A percentile compares a stretch with the other conserved stretches of the same genome.
Evolutionary conservation across 768 basidiomycete species (phyloP).

Genomic region (Calocybe cyanea): DNA sequence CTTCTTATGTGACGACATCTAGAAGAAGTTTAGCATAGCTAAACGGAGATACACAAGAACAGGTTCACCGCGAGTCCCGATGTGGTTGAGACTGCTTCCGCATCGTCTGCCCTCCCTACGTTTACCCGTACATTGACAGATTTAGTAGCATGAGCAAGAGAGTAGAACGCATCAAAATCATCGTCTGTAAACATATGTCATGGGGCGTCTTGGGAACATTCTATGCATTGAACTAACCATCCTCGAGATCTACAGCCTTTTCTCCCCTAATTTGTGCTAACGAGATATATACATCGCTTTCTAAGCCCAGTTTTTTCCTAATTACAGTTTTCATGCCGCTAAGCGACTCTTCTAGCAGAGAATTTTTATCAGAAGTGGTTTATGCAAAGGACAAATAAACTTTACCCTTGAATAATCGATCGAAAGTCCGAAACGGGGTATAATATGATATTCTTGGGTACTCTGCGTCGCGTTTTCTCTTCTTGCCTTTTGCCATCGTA

Average conservation of each 20-base stretch:
- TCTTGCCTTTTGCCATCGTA: conserved; percentile 35
- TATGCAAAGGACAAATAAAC: neutral
- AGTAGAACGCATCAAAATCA: conserved; percentile 72
- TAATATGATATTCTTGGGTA: conserved; percentile 43
- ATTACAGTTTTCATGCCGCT: conserved; percentile 54
- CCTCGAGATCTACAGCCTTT: conserved; percentile 63
- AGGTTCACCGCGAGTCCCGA: neutral
- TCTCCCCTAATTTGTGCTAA: conserved; percentile 54
- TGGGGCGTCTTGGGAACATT: neutral
- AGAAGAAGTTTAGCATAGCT: too few relatives aligned
- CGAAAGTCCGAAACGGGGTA: conserved; percentile 40
- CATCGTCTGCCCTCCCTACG: conserved; percentile 18
- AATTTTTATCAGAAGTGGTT: neutral
- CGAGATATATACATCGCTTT: conserved; percentile 27
- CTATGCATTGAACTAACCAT: conserved; percentile 46
- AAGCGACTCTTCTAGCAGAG: conserved; percentile 53
- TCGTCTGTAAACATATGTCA: conserved; percentile 49
- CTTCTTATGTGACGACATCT: too few relatives aligned
- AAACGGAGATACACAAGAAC: too few relatives aligned
- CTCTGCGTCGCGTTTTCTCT: conserved; percentile 39
- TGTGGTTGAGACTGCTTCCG: neutral
- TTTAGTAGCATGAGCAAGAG: conserved; percentile 34
- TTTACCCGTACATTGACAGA: conserved; percentile 36
- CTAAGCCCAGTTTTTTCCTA: conserved; percentile 56
- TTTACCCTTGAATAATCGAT: conserved; percentile 52